A percentile compares a stretch with the other conserved stretches of the same genome.
phyloP scores from a whole-genome alignment of 257 asterid genomes.

The Prunella vulgaris region DNA sequence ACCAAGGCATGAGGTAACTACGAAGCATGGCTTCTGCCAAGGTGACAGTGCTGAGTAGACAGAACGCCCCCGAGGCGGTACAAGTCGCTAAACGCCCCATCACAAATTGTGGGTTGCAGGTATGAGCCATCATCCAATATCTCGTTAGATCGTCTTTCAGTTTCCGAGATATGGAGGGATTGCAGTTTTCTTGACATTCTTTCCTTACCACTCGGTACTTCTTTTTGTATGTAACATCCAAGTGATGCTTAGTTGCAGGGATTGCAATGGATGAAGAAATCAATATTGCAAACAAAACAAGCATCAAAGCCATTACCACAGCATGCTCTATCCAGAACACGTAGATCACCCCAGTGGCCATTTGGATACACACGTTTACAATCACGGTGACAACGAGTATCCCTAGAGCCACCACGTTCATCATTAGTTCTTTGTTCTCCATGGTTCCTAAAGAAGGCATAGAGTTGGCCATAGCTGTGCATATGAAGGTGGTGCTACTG shows the following conservation, averaged over 20 bases:
- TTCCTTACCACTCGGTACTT: slow-evolving; percentile 33
- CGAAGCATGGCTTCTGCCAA: slow-evolving; percentile 61
- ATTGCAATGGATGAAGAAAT: slow-evolving; percentile 52
- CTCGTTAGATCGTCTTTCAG: slow-evolving; percentile 47
- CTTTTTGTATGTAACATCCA: slow-evolving; percentile 48
- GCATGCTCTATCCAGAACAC: slow-evolving; percentile 54
- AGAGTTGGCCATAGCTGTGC: slow-evolving; percentile 59
- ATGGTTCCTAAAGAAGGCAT: slow-evolving; percentile 70
- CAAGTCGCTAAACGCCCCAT: slow-evolving; percentile 68
- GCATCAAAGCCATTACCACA: slow-evolving; percentile 41
- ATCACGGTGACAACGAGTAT: slow-evolving; percentile 59
- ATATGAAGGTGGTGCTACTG: slow-evolving; percentile 58
- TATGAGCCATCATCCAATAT: slow-evolving; percentile 91
- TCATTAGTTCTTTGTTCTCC: slow-evolving; percentile 56
- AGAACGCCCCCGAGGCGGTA: slow-evolving; percentile 67
- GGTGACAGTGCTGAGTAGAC: slow-evolving; percentile 43
- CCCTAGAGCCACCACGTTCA: slow-evolving; percentile 61
- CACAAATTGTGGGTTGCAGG: slow-evolving; percentile 75
- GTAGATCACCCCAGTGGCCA: slow-evolving; percentile 69
- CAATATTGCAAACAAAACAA: slow-evolving; percentile 39
- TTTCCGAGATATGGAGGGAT: slow-evolving; percentile 27
- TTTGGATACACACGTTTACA: slow-evolving; percentile 56
- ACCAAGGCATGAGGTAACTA: slow-evolving; percentile 39
- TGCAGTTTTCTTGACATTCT: slow-evolving; percentile 27
- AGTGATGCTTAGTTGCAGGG: slow-evolving; percentile 48